Evolutionary conservation across 371 early-diverging fungal species (phyloP), one percentile per base, ranked within the genome.

Genomic region (Haplosporangium sp.): DNA sequence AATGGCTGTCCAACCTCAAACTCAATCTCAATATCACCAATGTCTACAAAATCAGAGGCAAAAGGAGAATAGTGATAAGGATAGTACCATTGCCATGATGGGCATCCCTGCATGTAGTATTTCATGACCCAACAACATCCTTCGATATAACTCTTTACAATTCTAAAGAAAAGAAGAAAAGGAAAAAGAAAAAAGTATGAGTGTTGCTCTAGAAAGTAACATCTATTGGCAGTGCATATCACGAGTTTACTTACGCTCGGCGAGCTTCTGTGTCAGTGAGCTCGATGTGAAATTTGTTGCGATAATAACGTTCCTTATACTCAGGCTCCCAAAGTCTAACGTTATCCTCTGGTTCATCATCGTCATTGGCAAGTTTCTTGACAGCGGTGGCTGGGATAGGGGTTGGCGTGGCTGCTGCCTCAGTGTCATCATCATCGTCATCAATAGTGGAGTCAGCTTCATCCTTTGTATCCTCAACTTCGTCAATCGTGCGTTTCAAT

Each of bases 21-120:
- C 17, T 83, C 77, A 70, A 95, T 88, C 55, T 91, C 86, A 59
- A 95, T 83, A 62, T 91, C 84, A 57, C 85, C 92, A 72, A 95
- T 89, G 72, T 94, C 92, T 52, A 90, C 87, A 81, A 99, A 95
- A 84, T 98, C 97, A 5, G 92, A 91, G 3, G 96, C 95, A 86
- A 97, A 95, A 11, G 99, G 99, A 20, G 99, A 96, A 85, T 98
- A 99, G 85, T 99, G 96, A 84, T 95, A 96, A 3, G 99, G 99
- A 83, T 95, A 99, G 86, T 93, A 99, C 98, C 98, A 99, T 44
- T 94, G 92, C 99, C 99, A 99, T 27, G 97, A 96, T 13, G 92
- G 95, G 69, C 94, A 94, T 20, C 98, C 92, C 77, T 93, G 90
- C 84, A 96, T 97, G 78, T 99, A 99, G 85, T 99, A 99, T 74